Base-by-base conservation (phyloP, 2,329 filamentous ascomycete species). In the Alternaria alternata region DNA sequence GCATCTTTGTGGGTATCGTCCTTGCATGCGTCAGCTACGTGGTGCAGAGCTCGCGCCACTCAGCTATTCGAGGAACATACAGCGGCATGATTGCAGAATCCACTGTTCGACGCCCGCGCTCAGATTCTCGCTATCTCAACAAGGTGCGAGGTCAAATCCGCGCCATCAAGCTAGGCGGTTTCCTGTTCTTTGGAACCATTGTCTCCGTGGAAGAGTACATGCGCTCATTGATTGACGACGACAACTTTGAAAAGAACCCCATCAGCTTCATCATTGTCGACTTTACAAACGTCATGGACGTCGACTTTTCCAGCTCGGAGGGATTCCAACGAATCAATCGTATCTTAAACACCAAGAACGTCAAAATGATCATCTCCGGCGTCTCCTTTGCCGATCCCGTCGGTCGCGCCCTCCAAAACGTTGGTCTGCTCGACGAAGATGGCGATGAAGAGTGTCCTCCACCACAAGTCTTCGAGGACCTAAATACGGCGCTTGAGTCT, bases 181-280 rank as follows among this genome's bases (percentile, higher is more conserved):
- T 94, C 73, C 86, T 99, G n/a, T 99, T 99, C 83, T 99, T 99
- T 69, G 95, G 95, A 16, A 98, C 94, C 3, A 97, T 99, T 66
- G 94, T 97, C 54, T 93, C 92, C 48, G 94, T 99, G 0, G 95
- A 99, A 78, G 91, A 92, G 64, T 91, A 91, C 65, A 94, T 98
- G 62, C 88, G 94, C 22, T 88, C 85, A 4, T 81, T 98, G 32
- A 89, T 98, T 47, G 89, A 94, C 28, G 93, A 96, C 30, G 89
- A 94, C 62, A 86, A 89, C 3, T 98, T 97, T 74, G 82, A 84
- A 26, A 83, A 87, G 65, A 86, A 89, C 53, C 93, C 94, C 0
- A 95, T 98, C 74, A 90, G 92, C 66, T 99, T 93, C 75, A 83
- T 99, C 42, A 88, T 99, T 18, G 84, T 99, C 39, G 95, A 99